These are phyloP conservation scores for Arthroderma sp. DNA, from an alignment of 2,329 filamentous ascomycete species.

Conservation along the genomic window DNA sequence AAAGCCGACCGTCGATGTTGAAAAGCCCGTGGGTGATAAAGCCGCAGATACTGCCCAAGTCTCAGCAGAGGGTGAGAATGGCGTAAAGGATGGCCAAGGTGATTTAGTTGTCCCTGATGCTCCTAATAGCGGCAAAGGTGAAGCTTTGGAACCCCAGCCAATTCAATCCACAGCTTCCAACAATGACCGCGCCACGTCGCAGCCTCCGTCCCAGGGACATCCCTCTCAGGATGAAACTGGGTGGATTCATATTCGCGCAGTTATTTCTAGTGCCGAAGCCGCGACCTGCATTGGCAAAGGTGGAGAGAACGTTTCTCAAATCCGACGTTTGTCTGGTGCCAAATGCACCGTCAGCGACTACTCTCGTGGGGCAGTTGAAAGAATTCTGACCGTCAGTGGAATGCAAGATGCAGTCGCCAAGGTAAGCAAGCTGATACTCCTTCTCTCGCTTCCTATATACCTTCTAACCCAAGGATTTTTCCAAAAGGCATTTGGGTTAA, in stretches of 20 bases:
- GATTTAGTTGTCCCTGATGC: slow-evolving; percentile 58
- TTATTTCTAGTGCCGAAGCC: slow-evolving; percentile 94
- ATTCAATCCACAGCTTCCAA: slow-evolving; percentile 45
- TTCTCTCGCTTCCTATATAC: background rate
- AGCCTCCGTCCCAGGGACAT: slow-evolving; percentile 23
- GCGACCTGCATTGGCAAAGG: slow-evolving; percentile 98
- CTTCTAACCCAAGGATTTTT: slow-evolving; percentile 8
- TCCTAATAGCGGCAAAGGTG: slow-evolving; percentile 43
- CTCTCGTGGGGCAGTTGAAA: slow-evolving; percentile 89
- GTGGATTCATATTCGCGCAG: slow-evolving; percentile 94
- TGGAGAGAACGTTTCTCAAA: slow-evolving; percentile 96
- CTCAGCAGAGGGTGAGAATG: slow-evolving; percentile 22
- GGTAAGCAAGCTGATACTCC: slow-evolving; percentile 39
- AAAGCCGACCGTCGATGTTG: slow-evolving; percentile 29
- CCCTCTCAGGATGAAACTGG: slow-evolving; percentile 72
- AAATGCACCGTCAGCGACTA: slow-evolving; percentile 99
- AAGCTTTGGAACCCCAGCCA: slow-evolving; percentile 41
- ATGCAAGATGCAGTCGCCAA: slow-evolving; percentile 94
- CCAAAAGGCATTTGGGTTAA: slow-evolving; percentile 77
- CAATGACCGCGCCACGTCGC: slow-evolving; percentile 36
- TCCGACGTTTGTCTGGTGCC: slow-evolving; percentile 83
- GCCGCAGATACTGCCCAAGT: slow-evolving; percentile 16
- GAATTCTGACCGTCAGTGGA: slow-evolving; percentile 93
- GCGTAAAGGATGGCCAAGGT: slow-evolving; percentile 46
- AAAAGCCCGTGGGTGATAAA: slow-evolving; percentile 29